Evolutionary conservation across 805 yeast genomes (phyloP), one percentile per base, ranked within the genome.

Genomic region (Starmerella asiatica): DNA sequence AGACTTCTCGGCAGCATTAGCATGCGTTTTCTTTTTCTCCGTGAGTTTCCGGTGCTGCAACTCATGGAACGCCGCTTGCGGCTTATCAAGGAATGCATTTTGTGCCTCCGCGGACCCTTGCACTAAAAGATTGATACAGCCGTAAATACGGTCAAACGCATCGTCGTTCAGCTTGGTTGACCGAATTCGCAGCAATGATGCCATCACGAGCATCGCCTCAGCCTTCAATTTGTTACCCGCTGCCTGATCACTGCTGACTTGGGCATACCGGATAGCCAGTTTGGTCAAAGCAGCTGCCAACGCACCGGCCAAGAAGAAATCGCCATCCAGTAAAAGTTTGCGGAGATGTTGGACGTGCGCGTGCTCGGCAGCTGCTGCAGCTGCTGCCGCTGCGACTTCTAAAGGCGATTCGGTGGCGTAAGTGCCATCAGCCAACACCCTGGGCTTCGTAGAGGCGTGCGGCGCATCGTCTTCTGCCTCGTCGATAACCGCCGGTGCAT

Each of bases 371-470:
- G 68, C 64, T n/a, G 60, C 57, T 3, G 56, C 59, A 5, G 57
- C 59, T 15, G 57, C 57, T 8, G 56, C 57, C n/a, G 58, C 57
- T 17, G 64, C 63, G 17, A 54, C 53, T 14, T 79, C 79, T 42
- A 78, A 62, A 0, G 94, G 91, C 47, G 75, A 74, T 62, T 91
- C 98, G 31, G 95, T 82, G 21, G 98, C 98, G 61, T 91, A 91
- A 0, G 99, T 91, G 52, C 99, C 99, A 63, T 91, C 99, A n/a
- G 98, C 94, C 49, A 91, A 69, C 43, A 91, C 78, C 44, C 79
- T 77, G 17, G 96, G 96, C 37, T 56, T 48, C 16, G 47, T 43
- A 37, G 59, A 53, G 8, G 51, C 49, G 17, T 37, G 19, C 4
- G 23, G 16, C 11, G 40, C 45, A 27, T 62, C 57, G 29, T 64